phyloP scores from a whole-genome alignment of 1,284 basidiomycete genomes.

The Wolfiporia cocos region DNA sequence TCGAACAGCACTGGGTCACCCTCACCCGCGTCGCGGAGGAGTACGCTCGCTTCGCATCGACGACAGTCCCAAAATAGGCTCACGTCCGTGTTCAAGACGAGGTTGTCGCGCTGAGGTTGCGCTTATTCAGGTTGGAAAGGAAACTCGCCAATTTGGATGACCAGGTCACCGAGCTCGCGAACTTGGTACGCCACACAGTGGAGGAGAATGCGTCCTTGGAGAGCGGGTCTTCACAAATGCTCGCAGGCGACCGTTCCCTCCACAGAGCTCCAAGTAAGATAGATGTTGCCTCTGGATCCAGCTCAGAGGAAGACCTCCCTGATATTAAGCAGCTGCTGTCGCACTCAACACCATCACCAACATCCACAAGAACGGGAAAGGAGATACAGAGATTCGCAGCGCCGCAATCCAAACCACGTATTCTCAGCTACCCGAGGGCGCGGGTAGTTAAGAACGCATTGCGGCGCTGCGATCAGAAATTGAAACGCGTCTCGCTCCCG shows the following conservation, averaged over 20 bases:
- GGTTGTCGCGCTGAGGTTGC: slow-evolving; percentile 34
- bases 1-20: slow-evolving; percentile 40
- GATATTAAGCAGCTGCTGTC: no score
- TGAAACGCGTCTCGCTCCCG: no score
- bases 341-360: no score
- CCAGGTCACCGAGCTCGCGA: slow-evolving; percentile 59
- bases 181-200: slow-evolving; percentile 51
- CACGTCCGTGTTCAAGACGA: slow-evolving; percentile 40
- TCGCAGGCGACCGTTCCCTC: slow-evolving; percentile 37
- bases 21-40: slow-evolving; percentile 45
- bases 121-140: slow-evolving; percentile 49
- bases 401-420: no score
- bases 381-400: no score
- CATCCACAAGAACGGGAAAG: no score
- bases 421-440: slow-evolving; percentile 17
- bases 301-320: no score
- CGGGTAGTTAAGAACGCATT: no score
- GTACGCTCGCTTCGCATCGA: slow-evolving; percentile 51
- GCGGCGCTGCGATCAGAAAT: no score
- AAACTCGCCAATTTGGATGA: slow-evolving; percentile 62
- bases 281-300: no score
- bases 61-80: slow-evolving; percentile 35
- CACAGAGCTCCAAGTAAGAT: no score
- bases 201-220: slow-evolving; percentile 44
- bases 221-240: slow-evolving; percentile 34